Base-by-base conservation (phyloP, 176 grass and related monocot genomes). In the Otatea glauca region DNA sequence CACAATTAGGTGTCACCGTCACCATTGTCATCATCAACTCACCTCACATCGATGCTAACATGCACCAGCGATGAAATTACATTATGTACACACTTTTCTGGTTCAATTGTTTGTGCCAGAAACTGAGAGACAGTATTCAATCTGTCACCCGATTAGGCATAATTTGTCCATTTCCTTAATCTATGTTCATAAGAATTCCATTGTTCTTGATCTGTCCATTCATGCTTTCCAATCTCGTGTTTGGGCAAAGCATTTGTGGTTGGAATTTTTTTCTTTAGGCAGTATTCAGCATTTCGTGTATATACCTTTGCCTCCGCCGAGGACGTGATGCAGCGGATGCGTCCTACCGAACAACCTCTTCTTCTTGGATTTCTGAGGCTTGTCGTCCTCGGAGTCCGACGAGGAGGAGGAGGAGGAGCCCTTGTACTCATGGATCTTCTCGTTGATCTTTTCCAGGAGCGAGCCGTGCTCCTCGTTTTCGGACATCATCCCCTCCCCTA, bases 261-360 rank as follows among this genome's bases (percentile, higher is more conserved):
- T 16, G 37, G 6, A 37, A 18, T 37, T 15, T 2, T 66, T 65
- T 65, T 35, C 12, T 34, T 35, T 7, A 10, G 20, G 29, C 8
- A 20, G 27, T 27, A 29, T 34, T 29, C 8, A 20, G 27, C 48
- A 29, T 34, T 29, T 34, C 3, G 72, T 60, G 15, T 2, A 29
- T 21, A 39, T 86, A 93, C 95, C 86, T 92, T 92, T 98, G 70
- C 90, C 91, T 23, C 85, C 92, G 23, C 95, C 91, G 10, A 98
- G 89, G 59, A 94, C 81, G 39, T 71, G 77, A 44, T 98, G 95
- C 41, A 98, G 25, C 5, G 91, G 35, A 21, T 91, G 78, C 47
- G 64, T 86, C 78, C 92, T 79, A 23, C 91, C 95, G 49, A 98
- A 95, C 17, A 98, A 37, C 77, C 70, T 67, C 64, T 85, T 94